Conservation (phyloP, 129 eudicot genomes). For the Centrapalus pauciflorus region DNA sequence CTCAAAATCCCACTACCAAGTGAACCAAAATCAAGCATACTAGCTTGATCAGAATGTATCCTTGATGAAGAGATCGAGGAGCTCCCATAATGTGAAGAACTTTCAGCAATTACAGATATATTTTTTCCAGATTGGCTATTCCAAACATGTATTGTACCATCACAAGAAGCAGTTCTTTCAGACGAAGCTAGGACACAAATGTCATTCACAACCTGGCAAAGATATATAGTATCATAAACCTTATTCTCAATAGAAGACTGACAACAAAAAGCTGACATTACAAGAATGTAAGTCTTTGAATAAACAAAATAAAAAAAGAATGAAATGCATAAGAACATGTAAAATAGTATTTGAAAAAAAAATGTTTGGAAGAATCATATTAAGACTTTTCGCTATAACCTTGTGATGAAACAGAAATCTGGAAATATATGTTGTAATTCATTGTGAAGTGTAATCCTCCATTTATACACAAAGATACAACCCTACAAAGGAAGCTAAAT, state of each 20-base stretch:
- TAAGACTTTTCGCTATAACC: no score
- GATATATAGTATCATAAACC: conserved; percentile 10
- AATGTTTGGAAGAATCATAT: no score
- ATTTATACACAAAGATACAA: no score
- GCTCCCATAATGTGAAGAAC: conserved; percentile 33
- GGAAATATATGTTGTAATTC: no score
- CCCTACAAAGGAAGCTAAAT: no score
- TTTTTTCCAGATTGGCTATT: conserved; percentile 74
- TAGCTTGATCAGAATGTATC: conserved; percentile 59
- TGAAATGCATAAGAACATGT: no score
- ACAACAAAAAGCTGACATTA: no score
- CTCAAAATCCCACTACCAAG: conserved; percentile 67
- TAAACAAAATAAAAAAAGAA: no score
- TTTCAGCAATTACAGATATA: conserved; percentile 69
- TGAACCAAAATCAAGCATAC: conserved; percentile 73
- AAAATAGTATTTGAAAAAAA: no score
- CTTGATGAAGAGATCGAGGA: conserved; percentile 43
- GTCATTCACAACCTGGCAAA: conserved; percentile 88
- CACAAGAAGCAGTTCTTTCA: conserved; percentile 91
- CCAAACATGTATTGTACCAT: conserved; percentile 96
- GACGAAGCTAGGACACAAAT: conserved; percentile 55
- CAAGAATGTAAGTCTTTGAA: no score
- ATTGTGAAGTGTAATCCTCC: no score
- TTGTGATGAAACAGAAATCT: no score
- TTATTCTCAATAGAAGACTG: neutral